Base-by-base conservation (phyloP, 768 basidiomycete genomes). In the Tylopilus vinaceipallidus region DNA sequence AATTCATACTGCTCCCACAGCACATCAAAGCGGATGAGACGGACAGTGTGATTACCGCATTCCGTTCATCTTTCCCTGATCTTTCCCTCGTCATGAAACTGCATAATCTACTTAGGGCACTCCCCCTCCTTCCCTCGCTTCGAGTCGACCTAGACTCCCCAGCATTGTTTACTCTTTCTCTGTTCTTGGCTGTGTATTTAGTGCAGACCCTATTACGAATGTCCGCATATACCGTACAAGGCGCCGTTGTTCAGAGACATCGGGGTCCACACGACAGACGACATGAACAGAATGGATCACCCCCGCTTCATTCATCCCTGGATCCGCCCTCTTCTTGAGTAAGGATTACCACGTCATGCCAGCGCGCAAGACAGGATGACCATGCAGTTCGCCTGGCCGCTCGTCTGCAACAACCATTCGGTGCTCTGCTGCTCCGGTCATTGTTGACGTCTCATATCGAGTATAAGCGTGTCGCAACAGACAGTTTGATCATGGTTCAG, bases 11-110 rank as follows among this genome's bases (percentile, higher is more conserved):
- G 4, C 42, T 50, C 13, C 42, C 53, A 17, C 40, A 3, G 13
- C 42, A 3, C 30, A 11, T 54, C n/a, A n/a, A n/a, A n/a, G n/a
- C n/a, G n/a, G n/a, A n/a, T n/a, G n/a, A n/a, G n/a, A n/a, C n/a
- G n/a, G 41, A 27, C 3, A 19, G 14, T 0, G 17, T 12, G 0
- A 26, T 55, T 0, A 2, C 1, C 3, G 13, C 11, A 20, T 13
- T 47, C 3, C 29, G 33, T 19, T 36, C 42, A 10, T 23, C 43
- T 1, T 2, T 6, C 1, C 95, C 26, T 5, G 45, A 50, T 9
- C 27, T 41, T 6, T 27, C 45, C 4, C 19, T 32, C 0, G 34
- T 14, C 5, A 36, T 1, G 3, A 11, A 0, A 6, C 20, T 55
- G 1, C 44, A 56, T 7, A 32, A 44, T 7, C 33, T 11, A 8